These are phyloP conservation scores for Corinectria fuckeliana DNA, from an alignment of 2,329 filamentous ascomycete genomes.

Conservation along the genomic window DNA sequence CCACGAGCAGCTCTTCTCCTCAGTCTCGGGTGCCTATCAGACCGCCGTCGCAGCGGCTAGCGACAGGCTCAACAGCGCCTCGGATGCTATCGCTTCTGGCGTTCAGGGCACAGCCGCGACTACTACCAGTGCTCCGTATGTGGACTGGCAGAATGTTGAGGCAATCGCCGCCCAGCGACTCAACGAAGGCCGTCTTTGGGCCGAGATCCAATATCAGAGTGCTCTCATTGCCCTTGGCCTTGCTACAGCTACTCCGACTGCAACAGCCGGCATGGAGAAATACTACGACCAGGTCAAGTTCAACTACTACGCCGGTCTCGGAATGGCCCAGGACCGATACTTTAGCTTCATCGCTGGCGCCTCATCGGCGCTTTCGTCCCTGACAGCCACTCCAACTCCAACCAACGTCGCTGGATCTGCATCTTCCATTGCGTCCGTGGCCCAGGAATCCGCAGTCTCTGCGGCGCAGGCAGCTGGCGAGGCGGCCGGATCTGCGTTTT, in stretches of 20 bases:
- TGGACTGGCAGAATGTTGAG: constrained; percentile 58
- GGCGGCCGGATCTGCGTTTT: constrained; percentile 14
- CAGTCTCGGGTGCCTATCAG: constrained; percentile 72
- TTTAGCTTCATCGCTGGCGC: constrained; percentile 76
- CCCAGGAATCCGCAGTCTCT: constrained; percentile 53
- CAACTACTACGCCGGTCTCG: constrained; percentile 79
- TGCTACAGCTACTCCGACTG: constrained; percentile 63
- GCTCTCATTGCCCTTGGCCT: constrained; percentile 70
- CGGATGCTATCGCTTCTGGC: constrained; percentile 59
- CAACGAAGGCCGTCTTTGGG: constrained; percentile 72
- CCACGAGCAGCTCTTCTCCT: constrained; percentile 72
- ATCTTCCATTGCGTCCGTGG: constrained; percentile 58
- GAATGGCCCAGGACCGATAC: constrained; percentile 80
- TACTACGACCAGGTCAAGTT: constrained; percentile 66
- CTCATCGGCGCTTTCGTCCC: constrained; percentile 69
- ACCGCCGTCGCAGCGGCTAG: constrained; percentile 68
- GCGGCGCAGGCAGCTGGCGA: neutral
- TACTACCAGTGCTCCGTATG: constrained; percentile 47
- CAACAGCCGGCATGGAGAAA: constrained; percentile 59
- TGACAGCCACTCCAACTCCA: constrained; percentile 66
- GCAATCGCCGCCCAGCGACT: constrained; percentile 75
- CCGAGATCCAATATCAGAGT: constrained; percentile 73
- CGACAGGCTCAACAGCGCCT: constrained; percentile 60
- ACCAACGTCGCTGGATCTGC: constrained; percentile 57
- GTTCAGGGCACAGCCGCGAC: constrained; percentile 56